phyloP scores from a whole-genome alignment of 192 early-diverging fungal genomes.

The Coemansia pectinata region DNA sequence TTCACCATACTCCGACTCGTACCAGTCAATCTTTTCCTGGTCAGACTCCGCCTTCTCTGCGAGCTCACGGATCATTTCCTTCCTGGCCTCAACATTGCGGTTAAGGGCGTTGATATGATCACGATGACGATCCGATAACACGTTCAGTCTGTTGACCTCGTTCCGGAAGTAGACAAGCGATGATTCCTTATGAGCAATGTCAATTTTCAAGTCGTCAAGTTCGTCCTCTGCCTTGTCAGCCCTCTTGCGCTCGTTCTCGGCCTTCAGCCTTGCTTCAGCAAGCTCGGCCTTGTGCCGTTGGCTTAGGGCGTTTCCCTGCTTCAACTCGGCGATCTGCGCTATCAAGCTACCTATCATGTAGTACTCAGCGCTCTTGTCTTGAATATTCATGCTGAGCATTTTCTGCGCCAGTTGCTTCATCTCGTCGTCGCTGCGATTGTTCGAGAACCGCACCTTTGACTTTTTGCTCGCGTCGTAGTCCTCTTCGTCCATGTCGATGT shows the following conservation, averaged over 20 bases:
- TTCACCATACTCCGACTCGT: not conserved
- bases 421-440: not conserved
- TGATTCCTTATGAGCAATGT: not conserved
- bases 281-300: not conserved
- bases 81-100: not conserved
- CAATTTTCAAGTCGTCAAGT: not conserved
- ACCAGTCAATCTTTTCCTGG: not conserved
- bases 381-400: not conserved
- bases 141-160: not conserved
- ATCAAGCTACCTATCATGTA: not conserved
- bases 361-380: not conserved
- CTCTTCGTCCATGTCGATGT: not conserved
- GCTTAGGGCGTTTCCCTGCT: not conserved
- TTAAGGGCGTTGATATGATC: not conserved
- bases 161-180: not conserved
- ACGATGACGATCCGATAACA: constrained; percentile 1
- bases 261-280: not conserved
- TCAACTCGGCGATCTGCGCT: not conserved
- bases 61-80: not conserved
- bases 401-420: not conserved
- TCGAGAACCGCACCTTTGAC: not conserved
- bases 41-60: not conserved
- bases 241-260: not conserved
- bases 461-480: not conserved
- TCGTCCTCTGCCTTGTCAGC: not conserved